A percentile compares a stretch with the other conserved stretches of the same genome.
phyloP scores from a whole-genome alignment of 169 alveolate species.

The Plasmodium billcollinsi region DNA sequence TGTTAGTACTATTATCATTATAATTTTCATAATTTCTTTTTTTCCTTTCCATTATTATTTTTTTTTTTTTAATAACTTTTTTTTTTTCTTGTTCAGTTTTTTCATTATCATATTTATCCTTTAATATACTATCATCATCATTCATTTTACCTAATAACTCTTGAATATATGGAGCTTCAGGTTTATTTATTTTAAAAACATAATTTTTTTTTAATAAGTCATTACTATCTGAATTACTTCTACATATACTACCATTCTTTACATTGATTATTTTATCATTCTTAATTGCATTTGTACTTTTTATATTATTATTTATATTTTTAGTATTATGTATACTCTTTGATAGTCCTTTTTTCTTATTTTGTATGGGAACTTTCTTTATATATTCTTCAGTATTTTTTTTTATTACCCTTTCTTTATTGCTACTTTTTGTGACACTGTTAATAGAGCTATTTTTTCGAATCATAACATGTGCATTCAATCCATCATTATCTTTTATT shows the following conservation, averaged over 20 bases:
- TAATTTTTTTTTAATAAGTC: neutral
- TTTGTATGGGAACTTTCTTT: neutral
- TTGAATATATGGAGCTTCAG: neutral
- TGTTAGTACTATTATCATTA: neutral
- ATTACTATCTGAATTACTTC: neutral
- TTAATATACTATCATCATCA: neutral
- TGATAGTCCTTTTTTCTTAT: neutral
- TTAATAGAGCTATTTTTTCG: neutral
- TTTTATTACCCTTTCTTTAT: neutral
- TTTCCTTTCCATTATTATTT: neutral
- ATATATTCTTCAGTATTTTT: neutral
- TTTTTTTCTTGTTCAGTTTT: neutral
- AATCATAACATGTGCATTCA: neutral
- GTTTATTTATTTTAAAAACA: neutral
- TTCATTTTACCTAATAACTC: neutral
- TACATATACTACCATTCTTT: neutral
- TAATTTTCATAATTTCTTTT: neutral
- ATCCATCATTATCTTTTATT: neutral
- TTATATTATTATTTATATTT: neutral
- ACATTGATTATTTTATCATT: neutral
- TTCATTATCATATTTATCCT: neutral
- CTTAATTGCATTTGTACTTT: neutral
- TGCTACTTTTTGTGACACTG: neutral
- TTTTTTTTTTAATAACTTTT: neutral
- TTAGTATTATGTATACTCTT: neutral